phyloP scores from a whole-genome alignment of 768 basidiomycete species.

The Astraeus odoratus region DNA sequence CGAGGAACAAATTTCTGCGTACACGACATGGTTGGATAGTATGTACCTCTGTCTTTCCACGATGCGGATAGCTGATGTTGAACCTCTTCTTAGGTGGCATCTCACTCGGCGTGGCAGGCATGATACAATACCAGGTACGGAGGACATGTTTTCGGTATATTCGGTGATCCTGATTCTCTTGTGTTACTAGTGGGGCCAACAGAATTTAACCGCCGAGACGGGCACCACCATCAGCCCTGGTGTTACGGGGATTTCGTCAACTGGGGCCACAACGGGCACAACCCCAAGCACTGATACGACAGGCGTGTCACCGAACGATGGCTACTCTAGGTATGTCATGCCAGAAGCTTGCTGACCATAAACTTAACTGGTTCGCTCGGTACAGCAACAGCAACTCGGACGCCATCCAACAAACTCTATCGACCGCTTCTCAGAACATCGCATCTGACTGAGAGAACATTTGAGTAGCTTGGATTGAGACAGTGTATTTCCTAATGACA shows the following conservation, averaged over 20 bases:
- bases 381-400: conserved; percentile 22
- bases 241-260: conserved; percentile 22
- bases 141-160: background rate
- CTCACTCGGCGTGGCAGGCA: conserved; percentile 25
- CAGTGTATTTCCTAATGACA: no score
- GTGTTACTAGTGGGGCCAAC: conserved; percentile 47
- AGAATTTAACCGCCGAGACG: conserved; percentile 36
- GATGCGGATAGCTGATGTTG: conserved; percentile 3
- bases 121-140: conserved; percentile 25
- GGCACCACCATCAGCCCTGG: conserved; percentile 39
- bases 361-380: conserved; percentile 6
- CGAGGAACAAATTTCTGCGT: conserved; percentile 45
- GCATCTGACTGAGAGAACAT: conserved; percentile 23
- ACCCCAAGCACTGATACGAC: conserved; percentile 29
- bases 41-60: conserved; percentile 10
- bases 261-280: conserved; percentile 26
- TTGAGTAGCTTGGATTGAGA: no score
- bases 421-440: conserved; percentile 30
- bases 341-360: background rate
- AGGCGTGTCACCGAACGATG: conserved; percentile 59
- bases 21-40: conserved; percentile 48
- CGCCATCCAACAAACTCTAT: conserved; percentile 25
- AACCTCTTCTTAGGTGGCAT: conserved; percentile 31
- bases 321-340: conserved; percentile 38
- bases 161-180: conserved; percentile 9